These are phyloP conservation scores for Pholiota adiposa DNA, from an alignment of 1,284 basidiomycete species.

Conservation along the genomic window DNA sequence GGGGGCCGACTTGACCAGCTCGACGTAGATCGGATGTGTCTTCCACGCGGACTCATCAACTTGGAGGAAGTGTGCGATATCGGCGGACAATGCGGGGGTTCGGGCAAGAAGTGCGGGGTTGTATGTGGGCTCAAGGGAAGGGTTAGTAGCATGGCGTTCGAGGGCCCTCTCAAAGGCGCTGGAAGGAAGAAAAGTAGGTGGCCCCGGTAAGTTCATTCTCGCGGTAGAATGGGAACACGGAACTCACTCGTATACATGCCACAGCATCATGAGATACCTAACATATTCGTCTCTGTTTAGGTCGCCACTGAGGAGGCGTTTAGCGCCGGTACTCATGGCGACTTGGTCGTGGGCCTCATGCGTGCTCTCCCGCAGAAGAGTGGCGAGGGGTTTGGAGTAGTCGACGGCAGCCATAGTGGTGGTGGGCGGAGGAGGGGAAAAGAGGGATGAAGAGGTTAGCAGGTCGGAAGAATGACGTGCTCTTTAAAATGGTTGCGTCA, in stretches of 20 bases:
- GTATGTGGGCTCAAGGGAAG: slow-evolving; percentile 69
- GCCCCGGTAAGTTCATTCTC: neutral
- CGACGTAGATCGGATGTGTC: slow-evolving; percentile 54
- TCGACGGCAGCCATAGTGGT: slow-evolving; percentile 42
- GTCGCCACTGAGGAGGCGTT: slow-evolving; percentile 62
- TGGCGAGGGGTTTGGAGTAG: slow-evolving; percentile 48
- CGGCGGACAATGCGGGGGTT: slow-evolving; percentile 58
- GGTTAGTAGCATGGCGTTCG: slow-evolving; percentile 64
- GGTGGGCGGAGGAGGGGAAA: slow-evolving; percentile 4
- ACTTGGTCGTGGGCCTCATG: slow-evolving; percentile 64
- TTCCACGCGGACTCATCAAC: slow-evolving; percentile 58
- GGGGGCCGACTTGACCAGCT: slow-evolving; percentile 51
- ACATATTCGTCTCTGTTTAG: slow-evolving; percentile 70
- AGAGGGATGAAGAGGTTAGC: slow-evolving; percentile 5
- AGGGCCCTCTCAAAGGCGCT: slow-evolving; percentile 71
- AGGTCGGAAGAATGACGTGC: slow-evolving; percentile 19
- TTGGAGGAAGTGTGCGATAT: slow-evolving; percentile 71
- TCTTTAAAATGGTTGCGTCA: slow-evolving; percentile 14
- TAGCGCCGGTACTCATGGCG: slow-evolving; percentile 63
- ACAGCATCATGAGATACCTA: slow-evolving; percentile 76
- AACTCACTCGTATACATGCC: slow-evolving; percentile 79
- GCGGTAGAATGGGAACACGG: neutral
- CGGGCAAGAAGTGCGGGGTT: slow-evolving; percentile 71
- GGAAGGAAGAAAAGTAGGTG: slow-evolving; percentile 9
- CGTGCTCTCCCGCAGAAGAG: slow-evolving; percentile 60